Conservation (phyloP, 352 stramenopile species). For the Globisporangium ultimum region DNA sequence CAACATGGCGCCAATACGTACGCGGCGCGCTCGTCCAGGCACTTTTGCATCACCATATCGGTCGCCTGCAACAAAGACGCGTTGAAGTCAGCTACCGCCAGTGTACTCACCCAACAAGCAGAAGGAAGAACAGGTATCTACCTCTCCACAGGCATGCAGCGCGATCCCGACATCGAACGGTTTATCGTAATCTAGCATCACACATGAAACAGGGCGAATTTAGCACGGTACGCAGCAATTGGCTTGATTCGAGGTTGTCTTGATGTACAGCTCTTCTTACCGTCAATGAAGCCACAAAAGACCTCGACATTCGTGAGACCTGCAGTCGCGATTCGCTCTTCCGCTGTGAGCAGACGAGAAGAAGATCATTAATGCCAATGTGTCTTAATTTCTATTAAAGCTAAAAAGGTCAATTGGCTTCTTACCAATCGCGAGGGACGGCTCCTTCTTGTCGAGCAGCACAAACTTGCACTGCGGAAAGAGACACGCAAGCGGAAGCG, state of each 20-base stretch:
- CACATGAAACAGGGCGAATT: not conserved
- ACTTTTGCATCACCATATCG: constrained; percentile 81
- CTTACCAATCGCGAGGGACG: constrained; percentile 71
- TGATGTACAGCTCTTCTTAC: constrained; percentile 6
- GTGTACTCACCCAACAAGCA: too few species aligned
- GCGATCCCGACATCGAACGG: constrained; percentile 79
- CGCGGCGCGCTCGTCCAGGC: constrained; percentile 43
- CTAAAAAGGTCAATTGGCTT: not conserved
- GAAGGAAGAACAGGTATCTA: not conserved
- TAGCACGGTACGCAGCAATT: not conserved
- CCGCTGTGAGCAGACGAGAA: constrained; percentile 20
- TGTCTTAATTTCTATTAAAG: not conserved
- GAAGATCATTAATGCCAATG: not conserved
- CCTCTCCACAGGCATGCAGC: constrained; percentile 74
- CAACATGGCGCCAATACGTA: constrained; percentile 82
- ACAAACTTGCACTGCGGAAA: constrained; percentile 76
- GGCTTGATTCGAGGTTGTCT: not conserved
- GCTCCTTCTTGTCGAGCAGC: constrained; percentile 74
- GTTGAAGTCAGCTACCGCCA: too few species aligned
- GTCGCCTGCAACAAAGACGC: constrained; percentile 34
- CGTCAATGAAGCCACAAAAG: constrained; percentile 73
- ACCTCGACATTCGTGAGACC: constrained; percentile 67
- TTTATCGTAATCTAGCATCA: constrained; percentile 36
- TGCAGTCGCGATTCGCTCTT: constrained; percentile 59
- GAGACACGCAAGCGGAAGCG: constrained; percentile 66